phyloP scores from a whole-genome alignment of 2,329 filamentous ascomycete species.

The Fusarium odoratissimum region DNA sequence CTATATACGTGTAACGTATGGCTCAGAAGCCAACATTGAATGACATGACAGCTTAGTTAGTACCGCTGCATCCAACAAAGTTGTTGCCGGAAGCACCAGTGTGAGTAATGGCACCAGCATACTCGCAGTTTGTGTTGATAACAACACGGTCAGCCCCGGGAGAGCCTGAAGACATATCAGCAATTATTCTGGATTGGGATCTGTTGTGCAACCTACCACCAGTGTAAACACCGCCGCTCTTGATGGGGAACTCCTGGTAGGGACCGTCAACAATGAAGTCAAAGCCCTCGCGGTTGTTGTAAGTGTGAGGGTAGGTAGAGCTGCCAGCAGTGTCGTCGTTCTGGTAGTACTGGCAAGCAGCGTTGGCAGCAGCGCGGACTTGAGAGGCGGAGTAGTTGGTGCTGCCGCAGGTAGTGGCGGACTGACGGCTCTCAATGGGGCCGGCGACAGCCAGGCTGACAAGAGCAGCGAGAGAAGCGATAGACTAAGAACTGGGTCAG shows the following conservation, averaged over 20 bases:
- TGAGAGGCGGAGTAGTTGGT: slow-evolving; percentile 44
- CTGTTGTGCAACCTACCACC: slow-evolving; percentile 44
- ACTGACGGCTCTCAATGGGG: slow-evolving; percentile 42
- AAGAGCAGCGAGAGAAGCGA: slow-evolving; percentile 45
- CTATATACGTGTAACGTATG: background rate
- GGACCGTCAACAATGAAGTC: slow-evolving; percentile 48
- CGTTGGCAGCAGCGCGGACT: slow-evolving; percentile 45
- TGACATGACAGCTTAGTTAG: background rate
- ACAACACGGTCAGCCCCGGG: slow-evolving; percentile 76
- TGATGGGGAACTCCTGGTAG: slow-evolving; percentile 56
- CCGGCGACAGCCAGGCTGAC: slow-evolving; percentile 45
- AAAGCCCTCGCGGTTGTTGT: slow-evolving; percentile 55
- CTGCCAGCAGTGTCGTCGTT: slow-evolving; percentile 41
- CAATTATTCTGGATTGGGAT: fast-evolving
- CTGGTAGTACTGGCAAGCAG: slow-evolving; percentile 44
- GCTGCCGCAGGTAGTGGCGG: slow-evolving; percentile 48
- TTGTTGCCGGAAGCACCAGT: slow-evolving; percentile 75
- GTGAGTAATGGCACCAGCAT: slow-evolving; percentile 76
- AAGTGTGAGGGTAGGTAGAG: slow-evolving; percentile 54
- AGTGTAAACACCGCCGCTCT: slow-evolving; percentile 48
- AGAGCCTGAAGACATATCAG: slow-evolving; percentile 37
- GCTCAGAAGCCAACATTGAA: background rate
- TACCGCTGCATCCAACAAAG: slow-evolving; percentile 70
- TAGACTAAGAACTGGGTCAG: slow-evolving; percentile 13
- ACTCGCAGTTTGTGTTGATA: slow-evolving; percentile 66